Conservation (phyloP, 768 basidiomycete species). For the Holtermanniella nyarrowii region DNA sequence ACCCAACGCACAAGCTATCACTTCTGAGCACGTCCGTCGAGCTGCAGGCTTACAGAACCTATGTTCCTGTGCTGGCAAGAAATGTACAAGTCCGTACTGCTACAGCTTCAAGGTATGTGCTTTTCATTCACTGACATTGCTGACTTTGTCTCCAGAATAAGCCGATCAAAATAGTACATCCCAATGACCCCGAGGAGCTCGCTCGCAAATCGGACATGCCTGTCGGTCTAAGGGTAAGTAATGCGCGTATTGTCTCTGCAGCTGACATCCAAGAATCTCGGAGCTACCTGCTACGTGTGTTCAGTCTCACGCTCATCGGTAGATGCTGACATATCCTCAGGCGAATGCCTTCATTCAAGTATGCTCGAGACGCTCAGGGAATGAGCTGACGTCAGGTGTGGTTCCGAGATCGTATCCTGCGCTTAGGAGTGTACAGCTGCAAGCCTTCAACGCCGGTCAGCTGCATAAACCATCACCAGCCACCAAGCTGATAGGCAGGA, state of each 20-base stretch:
- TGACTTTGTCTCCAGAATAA: not conserved
- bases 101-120: not conserved
- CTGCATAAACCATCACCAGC: conserved; percentile 68
- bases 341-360: conserved; percentile 92
- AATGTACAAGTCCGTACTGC: conserved; percentile 30
- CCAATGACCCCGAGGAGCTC: conserved; percentile 31
- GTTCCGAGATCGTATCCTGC: conserved; percentile 76
- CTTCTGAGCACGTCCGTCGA: not conserved
- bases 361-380: conserved; percentile 3
- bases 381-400: conserved; percentile 56
- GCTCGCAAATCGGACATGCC: conserved; percentile 6
- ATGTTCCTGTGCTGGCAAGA: not conserved
- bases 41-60: not conserved
- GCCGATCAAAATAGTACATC: not conserved
- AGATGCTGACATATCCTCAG: conserved; percentile 6
- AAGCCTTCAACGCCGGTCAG: conserved; percentile 51
- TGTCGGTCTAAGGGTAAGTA: conserved; percentile 16
- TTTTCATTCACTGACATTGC: not conserved
- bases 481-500: conserved; percentile 30
- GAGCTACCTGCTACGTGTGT: conserved; percentile 81
- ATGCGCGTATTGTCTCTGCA: not conserved
- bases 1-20: conserved; percentile 3
- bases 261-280: conserved; percentile 56
- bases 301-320: conserved; percentile 1
- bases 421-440: conserved; percentile 71